Evolutionary conservation across 306 rosid species (phyloP), one percentile per base, ranked within the genome.

Genomic region (Quercus gilva): DNA sequence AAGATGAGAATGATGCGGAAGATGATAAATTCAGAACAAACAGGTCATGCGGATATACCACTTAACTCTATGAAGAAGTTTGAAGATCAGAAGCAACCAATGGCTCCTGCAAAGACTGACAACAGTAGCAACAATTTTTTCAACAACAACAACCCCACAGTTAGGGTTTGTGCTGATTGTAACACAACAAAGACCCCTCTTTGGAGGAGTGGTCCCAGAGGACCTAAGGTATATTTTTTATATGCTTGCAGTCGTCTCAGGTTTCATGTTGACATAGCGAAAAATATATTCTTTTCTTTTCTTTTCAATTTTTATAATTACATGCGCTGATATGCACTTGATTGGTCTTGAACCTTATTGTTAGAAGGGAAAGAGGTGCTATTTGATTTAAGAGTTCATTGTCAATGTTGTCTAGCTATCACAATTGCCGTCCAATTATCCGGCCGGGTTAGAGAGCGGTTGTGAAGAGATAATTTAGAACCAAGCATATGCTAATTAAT

Each of bases 171-270:
- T 79, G 63, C 97, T 49, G 99, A 95, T 69, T 95, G 99, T 63
- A 88, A 91, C 89, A 92, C 99, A 71, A 92, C 97, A 2, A 95
- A 91, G 83, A 95, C 99, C 71, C 99, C 99, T 76, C 97, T 95
- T 1, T 95, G 99, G 99, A 95, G 99, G 76, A 91, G 97, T 83
- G 99, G 99, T 70, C 99, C 99, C 11, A 90, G 89, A 85, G 99
- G 99, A 58, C 99, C 99, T 15, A 94, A 94, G 99, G 99, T 92
- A 90, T 68, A 14, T 60, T 60, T 13, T 21, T n/a, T 6, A 37
- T 31, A 23, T 28, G 1, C 19, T 60, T n/a, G 14, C n/a, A n/a
- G n/a, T 31, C 2, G 45, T 69, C 20, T 7, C 75, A 82, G 14
- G 53, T 10, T 12, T 49, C 53, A 3, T 49, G 53, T 49, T 49